Evolutionary conservation across 2,329 filamentous ascomycete genomes (phyloP).

Genomic region (Fusarium caatingaense): DNA sequence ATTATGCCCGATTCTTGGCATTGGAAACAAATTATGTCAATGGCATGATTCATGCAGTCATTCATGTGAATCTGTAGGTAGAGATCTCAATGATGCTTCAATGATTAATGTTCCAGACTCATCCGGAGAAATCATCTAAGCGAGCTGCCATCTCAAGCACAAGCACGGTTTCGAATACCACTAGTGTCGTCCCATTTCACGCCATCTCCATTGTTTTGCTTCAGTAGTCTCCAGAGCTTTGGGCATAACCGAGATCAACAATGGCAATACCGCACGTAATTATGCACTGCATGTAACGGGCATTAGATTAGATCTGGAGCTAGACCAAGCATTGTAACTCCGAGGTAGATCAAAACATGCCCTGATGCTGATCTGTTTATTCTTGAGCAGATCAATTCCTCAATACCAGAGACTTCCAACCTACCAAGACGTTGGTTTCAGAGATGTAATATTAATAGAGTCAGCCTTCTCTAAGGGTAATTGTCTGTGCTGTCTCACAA

Average conservation of each 20-base stretch:
- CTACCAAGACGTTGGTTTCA: neutral
- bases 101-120: too few relatives aligned
- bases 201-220: neutral
- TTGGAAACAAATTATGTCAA: constrained; percentile 13
- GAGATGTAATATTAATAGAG: neutral
- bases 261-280: neutral
- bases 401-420: neutral
- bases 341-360: constrained; percentile 15
- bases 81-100: too few relatives aligned
- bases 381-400: constrained; percentile 8
- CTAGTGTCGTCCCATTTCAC: constrained; percentile 18
- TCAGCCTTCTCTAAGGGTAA: neutral
- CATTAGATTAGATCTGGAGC: constrained; percentile 17
- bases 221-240: neutral
- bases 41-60: neutral
- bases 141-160: constrained; percentile 11
- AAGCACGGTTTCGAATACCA: constrained; percentile 18
- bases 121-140: neutral
- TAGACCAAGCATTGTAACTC: constrained; percentile 14
- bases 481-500: neutral
- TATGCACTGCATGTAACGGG: neutral
- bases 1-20: constrained; percentile 14
- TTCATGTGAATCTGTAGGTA: neutral
- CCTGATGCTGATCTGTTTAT: neutral
- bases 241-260: constrained; percentile 24